These are phyloP conservation scores for Debaryomyces coudertii DNA, from an alignment of 1,139 yeast species.

Conservation along the genomic window DNA sequence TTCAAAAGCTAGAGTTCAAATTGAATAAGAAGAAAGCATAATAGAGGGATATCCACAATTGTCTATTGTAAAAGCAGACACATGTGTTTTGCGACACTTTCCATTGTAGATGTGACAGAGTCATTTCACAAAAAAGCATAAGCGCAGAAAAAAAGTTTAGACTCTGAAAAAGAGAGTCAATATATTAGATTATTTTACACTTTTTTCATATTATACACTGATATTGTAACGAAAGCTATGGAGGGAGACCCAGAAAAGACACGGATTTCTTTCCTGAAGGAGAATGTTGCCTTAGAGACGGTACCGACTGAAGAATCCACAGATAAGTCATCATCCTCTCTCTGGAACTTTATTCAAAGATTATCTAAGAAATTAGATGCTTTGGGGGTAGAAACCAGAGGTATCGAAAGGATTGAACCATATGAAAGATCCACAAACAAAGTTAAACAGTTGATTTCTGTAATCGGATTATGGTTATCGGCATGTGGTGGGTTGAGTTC, in stretches of 20 bases:
- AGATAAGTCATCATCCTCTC: not conserved
- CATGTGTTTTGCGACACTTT: too few species aligned
- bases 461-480: slow-evolving; percentile 77
- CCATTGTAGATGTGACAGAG: not conserved
- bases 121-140: not conserved
- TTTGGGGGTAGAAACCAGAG: slow-evolving; percentile 73
- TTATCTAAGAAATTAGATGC: slow-evolving; percentile 37
- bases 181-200: not conserved
- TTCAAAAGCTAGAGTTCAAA: too few species aligned
- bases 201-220: not conserved
- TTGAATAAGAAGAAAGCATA: too few species aligned
- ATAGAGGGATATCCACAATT: too few species aligned
- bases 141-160: too few species aligned
- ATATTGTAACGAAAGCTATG: not conserved
- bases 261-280: not conserved
- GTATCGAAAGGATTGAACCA: slow-evolving; percentile 77
- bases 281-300: not conserved
- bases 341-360: slow-evolving; percentile 14
- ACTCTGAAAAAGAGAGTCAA: not conserved
- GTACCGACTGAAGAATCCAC: not conserved
- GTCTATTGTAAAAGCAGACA: too few species aligned
- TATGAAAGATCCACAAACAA: slow-evolving; percentile 62
- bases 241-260: slow-evolving; percentile 3
- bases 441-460: slow-evolving; percentile 55
- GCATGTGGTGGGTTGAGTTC: slow-evolving; percentile 86